A percentile compares a stretch with the other conserved stretches of the same genome.
These are phyloP conservation scores for Piromyces finnis DNA, from an alignment of 192 early-diverging fungal genomes.

Conservation along the genomic window DNA sequence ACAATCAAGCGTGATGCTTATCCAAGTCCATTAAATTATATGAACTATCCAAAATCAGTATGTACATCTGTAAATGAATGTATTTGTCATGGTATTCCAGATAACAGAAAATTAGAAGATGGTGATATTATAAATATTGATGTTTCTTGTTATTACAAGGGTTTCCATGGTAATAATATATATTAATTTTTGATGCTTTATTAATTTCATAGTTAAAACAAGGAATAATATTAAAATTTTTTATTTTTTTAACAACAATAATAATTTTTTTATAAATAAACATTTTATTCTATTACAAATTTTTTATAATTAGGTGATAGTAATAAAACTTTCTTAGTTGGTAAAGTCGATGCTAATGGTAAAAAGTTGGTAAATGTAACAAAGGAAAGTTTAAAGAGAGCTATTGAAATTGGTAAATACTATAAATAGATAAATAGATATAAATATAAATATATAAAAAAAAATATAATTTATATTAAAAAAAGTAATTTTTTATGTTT, in stretches of 20 bases:
- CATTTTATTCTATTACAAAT: no score
- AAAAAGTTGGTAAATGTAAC: conserved; percentile 60
- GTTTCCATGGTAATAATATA: conserved; percentile 66
- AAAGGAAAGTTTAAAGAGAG: conserved; percentile 73
- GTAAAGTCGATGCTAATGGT: conserved; percentile 62
- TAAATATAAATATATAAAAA: no score
- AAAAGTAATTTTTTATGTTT: background rate
- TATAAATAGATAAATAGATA: background rate
- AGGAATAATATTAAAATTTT: no score
- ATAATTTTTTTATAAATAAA: no score
- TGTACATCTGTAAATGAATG: conserved; percentile 85
- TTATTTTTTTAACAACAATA: no score
- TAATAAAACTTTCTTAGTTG: conserved; percentile 84
- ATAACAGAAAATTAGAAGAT: conserved; percentile 75
- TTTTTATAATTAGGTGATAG: conserved; percentile 56
- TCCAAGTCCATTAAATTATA: conserved; percentile 94
- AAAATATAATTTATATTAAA: background rate
- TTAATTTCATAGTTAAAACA: no score
- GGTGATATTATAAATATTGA: conserved; percentile 97
- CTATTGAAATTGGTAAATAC: conserved; percentile 65
- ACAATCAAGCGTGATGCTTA: conserved; percentile 78
- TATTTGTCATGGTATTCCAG: conserved; percentile 97
- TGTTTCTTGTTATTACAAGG: conserved; percentile 70
- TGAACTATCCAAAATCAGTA: conserved; percentile 84
- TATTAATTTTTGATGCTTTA: no score